Percentiles rank a stretch among this genome's conserved stretches.
Evolutionary conservation across 176 grass and related monocot species (phyloP).

Genomic region (Avena atlantica): DNA sequence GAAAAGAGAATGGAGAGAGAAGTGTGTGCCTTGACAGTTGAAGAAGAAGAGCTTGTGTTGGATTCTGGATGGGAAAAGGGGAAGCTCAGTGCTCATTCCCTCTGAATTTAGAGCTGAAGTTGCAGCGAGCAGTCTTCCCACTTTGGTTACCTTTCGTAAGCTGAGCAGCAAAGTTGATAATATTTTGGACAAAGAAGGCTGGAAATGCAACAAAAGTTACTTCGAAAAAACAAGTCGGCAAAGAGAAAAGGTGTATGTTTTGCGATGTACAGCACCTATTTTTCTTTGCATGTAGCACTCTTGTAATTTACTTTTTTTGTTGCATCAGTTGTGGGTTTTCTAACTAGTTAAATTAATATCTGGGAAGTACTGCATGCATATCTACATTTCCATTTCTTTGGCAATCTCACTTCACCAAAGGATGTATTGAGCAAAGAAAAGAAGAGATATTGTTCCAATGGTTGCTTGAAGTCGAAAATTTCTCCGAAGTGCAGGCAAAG

Average conservation of each 20-base stretch:
- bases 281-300: not conserved
- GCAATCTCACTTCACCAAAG: slow-evolving; percentile 60
- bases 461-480: slow-evolving; percentile 69
- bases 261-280: not conserved
- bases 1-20: no score
- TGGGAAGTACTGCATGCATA: not conserved
- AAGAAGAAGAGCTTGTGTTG: no score
- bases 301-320: not conserved
- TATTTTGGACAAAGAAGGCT: not conserved
- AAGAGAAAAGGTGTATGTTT: not conserved
- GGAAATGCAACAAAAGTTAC: not conserved
- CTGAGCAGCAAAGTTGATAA: no score
- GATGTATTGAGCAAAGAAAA: slow-evolving; percentile 59
- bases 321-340: no score
- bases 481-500: slow-evolving; percentile 77
- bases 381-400: slow-evolving; percentile 82
- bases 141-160: not conserved
- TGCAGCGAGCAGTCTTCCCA: not conserved
- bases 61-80: no score
- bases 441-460: slow-evolving; percentile 56
- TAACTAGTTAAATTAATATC: not conserved
- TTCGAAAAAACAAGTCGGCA: not conserved
- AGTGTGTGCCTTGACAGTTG: no score
- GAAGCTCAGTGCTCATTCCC: no score
- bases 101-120: not conserved